phyloP scores from a whole-genome alignment of 176 grass and related monocot species.

The Tuctoria greenei region DNA sequence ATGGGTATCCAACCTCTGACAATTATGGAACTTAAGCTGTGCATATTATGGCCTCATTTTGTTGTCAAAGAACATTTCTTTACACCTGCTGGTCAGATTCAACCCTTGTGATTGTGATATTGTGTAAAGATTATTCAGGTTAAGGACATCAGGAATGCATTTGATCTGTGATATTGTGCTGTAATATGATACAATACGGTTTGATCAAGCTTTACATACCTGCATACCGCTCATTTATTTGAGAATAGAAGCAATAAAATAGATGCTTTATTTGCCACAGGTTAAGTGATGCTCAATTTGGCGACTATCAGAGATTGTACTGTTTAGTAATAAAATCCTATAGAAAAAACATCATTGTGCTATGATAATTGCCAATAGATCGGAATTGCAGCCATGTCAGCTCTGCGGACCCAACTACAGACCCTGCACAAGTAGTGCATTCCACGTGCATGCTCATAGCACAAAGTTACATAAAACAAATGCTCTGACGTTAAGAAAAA shows the following conservation, averaged over 20 bases:
- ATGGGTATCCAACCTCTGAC: neutral
- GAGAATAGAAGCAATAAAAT: neutral
- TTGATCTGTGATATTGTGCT: neutral
- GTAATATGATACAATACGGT: neutral
- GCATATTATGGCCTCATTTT: neutral
- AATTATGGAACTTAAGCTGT: neutral
- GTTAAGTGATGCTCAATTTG: neutral
- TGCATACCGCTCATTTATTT: too few relatives aligned
- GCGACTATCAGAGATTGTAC: neutral
- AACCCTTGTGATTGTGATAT: neutral
- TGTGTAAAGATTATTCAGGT: too few relatives aligned
- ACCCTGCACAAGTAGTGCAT: too few relatives aligned
- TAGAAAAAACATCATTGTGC: neutral
- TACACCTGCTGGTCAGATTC: neutral
- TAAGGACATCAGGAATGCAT: too few relatives aligned
- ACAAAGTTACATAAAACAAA: too few relatives aligned
- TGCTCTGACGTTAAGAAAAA: too few relatives aligned
- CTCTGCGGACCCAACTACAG: too few relatives aligned
- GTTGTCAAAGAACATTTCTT: neutral
- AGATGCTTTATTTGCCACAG: neutral
- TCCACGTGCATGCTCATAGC: too few relatives aligned
- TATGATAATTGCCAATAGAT: neutral
- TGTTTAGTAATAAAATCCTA: too few relatives aligned
- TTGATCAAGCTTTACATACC: too few relatives aligned
- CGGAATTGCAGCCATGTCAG: too few relatives aligned